A percentile compares a stretch with the other conserved stretches of the same genome.
These are phyloP conservation scores for Ceriops decandra DNA, from an alignment of 345 rosid genomes.

Conservation along the genomic window DNA sequence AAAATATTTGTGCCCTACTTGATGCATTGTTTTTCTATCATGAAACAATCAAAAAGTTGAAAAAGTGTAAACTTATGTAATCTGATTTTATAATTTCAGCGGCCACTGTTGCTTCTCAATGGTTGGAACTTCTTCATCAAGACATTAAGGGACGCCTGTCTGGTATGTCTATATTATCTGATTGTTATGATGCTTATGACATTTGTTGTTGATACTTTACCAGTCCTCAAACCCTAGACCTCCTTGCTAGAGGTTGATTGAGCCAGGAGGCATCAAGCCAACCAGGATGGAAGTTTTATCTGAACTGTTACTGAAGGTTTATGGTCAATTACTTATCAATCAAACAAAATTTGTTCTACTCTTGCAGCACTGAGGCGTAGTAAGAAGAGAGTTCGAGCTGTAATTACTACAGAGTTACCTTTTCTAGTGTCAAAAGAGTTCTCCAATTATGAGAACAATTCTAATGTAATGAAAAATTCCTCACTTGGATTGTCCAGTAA, in stretches of 20 bases:
- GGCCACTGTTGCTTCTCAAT: conserved; percentile 86
- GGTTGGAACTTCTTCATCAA: conserved; percentile 93
- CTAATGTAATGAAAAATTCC: conserved; percentile 24
- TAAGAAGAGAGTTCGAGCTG: conserved; percentile 78
- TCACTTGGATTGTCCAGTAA: conserved; percentile 31
- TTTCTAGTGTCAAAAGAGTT: conserved; percentile 65
- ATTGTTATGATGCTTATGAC: neutral
- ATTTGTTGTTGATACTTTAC: too few species aligned
- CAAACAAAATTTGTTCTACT: conserved; percentile 16
- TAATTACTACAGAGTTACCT: conserved; percentile 71
- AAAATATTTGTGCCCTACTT: neutral
- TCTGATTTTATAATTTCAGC: conserved; percentile 42
- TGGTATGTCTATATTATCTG: conserved; percentile 39
- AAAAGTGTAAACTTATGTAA: conserved; percentile 22
- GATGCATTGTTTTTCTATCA: conserved; percentile 13
- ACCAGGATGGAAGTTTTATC: neutral
- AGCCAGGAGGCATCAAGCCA: too few species aligned
- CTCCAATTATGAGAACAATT: conserved; percentile 40
- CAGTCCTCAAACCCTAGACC: too few species aligned
- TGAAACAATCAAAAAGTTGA: conserved; percentile 22
- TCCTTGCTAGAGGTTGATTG: too few species aligned
- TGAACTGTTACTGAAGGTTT: neutral
- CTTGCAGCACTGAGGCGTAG: conserved; percentile 80
- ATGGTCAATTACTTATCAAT: neutral
- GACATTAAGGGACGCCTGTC: conserved; percentile 86